phyloP scores from a whole-genome alignment of 2,329 filamentous ascomycete genomes.

The Aspergillus luchuensis region DNA sequence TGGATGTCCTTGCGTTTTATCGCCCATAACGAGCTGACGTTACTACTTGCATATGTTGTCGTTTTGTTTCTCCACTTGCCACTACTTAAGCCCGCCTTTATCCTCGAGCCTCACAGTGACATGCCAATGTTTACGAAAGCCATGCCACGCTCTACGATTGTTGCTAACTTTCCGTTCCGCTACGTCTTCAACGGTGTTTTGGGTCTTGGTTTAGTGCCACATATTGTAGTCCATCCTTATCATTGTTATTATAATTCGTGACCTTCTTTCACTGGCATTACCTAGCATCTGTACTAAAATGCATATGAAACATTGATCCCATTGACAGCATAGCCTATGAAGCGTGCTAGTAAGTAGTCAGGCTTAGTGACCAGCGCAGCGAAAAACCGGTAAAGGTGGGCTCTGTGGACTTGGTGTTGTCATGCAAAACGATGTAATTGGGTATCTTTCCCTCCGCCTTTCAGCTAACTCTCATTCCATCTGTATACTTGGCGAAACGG shows the following conservation, averaged over 20 bases:
- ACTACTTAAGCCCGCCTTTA: neutral
- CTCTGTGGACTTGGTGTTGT: neutral
- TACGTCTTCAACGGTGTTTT: constrained; percentile 20
- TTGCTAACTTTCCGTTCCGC: constrained; percentile 10
- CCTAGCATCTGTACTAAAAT: constrained; percentile 14
- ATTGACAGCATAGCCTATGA: neutral
- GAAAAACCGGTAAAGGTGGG: neutral
- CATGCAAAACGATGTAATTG: constrained; percentile 14
- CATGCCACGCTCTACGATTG: constrained; percentile 5
- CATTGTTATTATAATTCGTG: neutral
- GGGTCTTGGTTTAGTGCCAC: constrained; percentile 6
- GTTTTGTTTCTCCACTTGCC: constrained; percentile 11
- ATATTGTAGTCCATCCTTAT: constrained; percentile 3
- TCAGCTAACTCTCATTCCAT: neutral
- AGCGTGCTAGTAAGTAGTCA: neutral
- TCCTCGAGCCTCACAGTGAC: neutral
- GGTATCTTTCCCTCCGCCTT: constrained; percentile 21
- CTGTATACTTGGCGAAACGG: neutral
- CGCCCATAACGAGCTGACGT: constrained; percentile 1
- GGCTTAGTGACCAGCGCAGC: neutral
- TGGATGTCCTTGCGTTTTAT: constrained; percentile 4
- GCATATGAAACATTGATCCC: neutral
- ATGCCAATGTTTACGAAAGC: constrained; percentile 1
- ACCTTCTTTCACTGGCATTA: neutral
- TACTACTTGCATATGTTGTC: neutral